These are phyloP conservation scores for Penicillium sp. DNA, from an alignment of 2,329 filamentous ascomycete genomes.

Conservation along the genomic window DNA sequence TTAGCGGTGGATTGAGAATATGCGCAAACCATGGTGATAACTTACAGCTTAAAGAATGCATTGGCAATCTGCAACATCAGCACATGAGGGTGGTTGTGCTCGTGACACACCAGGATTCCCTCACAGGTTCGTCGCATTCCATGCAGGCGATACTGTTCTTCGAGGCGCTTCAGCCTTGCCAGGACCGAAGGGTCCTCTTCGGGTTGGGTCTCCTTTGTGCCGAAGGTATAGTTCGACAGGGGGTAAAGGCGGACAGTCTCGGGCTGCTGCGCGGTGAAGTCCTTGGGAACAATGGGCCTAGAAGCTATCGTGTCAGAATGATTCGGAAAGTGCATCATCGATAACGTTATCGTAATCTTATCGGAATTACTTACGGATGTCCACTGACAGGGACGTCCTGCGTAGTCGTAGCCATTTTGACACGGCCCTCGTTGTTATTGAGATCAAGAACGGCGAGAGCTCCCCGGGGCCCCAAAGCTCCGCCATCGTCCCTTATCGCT, in stretches of 20 bases:
- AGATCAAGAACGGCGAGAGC: neutral
- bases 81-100: slow-evolving; percentile 98
- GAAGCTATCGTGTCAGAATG: slow-evolving; percentile 11
- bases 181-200: slow-evolving; percentile 97
- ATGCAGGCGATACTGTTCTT: slow-evolving; percentile 87
- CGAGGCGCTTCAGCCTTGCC: slow-evolving; percentile 86
- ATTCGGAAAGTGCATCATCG: neutral
- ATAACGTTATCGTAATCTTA: neutral
- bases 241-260: slow-evolving; percentile 88
- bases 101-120: slow-evolving; percentile 94
- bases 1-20: neutral
- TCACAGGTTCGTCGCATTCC: slow-evolving; percentile 98
- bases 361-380: slow-evolving; percentile 45
- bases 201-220: slow-evolving; percentile 95
- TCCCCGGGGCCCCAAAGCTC: neutral
- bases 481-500: neutral
- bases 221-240: slow-evolving; percentile 97
- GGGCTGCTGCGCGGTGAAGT: slow-evolving; percentile 88
- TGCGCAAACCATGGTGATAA: slow-evolving; percentile 1
- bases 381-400: neutral
- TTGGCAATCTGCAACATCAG: slow-evolving; percentile 99
- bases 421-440: neutral
- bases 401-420: neutral
- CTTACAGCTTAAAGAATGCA: slow-evolving; percentile 92
- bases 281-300: slow-evolving; percentile 71